Evolutionary conservation across 2,329 filamentous ascomycete genomes (phyloP).

Genomic region (Fusarium sp.): DNA sequence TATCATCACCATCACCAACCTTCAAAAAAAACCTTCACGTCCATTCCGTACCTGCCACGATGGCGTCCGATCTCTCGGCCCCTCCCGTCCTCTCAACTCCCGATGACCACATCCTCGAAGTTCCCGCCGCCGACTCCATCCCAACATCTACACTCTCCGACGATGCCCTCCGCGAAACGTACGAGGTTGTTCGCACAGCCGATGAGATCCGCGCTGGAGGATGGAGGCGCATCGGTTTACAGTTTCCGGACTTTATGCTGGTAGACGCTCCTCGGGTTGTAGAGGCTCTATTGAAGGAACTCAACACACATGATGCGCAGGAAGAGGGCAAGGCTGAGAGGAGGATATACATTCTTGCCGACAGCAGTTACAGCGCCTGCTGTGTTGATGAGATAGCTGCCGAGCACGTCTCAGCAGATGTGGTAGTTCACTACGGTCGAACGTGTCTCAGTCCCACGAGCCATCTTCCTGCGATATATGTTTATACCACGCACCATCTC

Average conservation of each 20-base stretch:
- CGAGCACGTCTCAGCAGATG: constrained; percentile 89
- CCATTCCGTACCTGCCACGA: constrained; percentile 36
- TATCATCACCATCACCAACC: constrained; percentile 21
- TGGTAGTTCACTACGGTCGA: constrained; percentile 92
- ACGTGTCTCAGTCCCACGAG: constrained; percentile 92
- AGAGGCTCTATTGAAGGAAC: constrained; percentile 56
- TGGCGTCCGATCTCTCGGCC: constrained; percentile 59
- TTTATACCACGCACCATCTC: constrained; percentile 82
- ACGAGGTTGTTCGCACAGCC: constrained; percentile 86
- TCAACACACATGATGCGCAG: constrained; percentile 25
- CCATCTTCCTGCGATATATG: constrained; percentile 85
- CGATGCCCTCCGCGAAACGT: constrained; percentile 77
- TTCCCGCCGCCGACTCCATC: constrained; percentile 52
- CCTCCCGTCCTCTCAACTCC: constrained; percentile 72
- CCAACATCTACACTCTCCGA: constrained; percentile 57
- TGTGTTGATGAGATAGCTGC: constrained; percentile 97
- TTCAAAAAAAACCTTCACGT: constrained; percentile 1
- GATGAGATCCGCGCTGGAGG: constrained; percentile 75
- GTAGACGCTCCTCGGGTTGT: constrained; percentile 84
- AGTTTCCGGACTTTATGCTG: constrained; percentile 95
- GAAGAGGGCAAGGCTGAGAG: constrained; percentile 14
- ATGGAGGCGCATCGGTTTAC: constrained; percentile 85
- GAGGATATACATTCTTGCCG: constrained; percentile 83
- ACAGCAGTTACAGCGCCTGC: constrained; percentile 96
- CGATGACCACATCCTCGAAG: constrained; percentile 66